Conservation (phyloP, 805 yeast species). For the Danielia oregonensis region DNA sequence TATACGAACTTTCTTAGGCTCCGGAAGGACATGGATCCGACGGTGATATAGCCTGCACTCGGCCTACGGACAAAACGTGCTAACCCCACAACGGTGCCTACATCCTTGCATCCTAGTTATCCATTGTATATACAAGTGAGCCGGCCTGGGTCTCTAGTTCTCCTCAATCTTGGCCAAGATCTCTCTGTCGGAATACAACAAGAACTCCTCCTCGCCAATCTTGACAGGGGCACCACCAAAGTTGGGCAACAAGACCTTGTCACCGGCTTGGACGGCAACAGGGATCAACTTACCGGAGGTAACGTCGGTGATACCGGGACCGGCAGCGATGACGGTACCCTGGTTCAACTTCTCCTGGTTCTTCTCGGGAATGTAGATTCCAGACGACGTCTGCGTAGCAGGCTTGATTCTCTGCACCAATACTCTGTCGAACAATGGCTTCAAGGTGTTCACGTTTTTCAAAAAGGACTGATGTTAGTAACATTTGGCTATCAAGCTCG, state of each 20-base stretch:
- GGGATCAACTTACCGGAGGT: slow-evolving; percentile 66
- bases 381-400: slow-evolving; percentile 85
- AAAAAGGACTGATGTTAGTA: slow-evolving; percentile 49
- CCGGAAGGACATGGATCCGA: no score
- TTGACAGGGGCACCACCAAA: slow-evolving; percentile 91
- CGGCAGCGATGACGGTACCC: slow-evolving; percentile 90
- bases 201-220: slow-evolving; percentile 77
- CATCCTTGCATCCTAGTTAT: no score
- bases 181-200: slow-evolving; percentile 89
- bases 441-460: slow-evolving; percentile 81
- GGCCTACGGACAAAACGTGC: no score
- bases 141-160: slow-evolving; percentile 26
- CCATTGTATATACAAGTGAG: slow-evolving; percentile 3
- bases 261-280: slow-evolving; percentile 83
- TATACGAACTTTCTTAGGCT: no score
- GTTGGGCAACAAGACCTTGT: slow-evolving; percentile 88
- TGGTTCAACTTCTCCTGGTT: slow-evolving; percentile 91
- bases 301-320: slow-evolving; percentile 83
- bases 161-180: slow-evolving; percentile 89
- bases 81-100: no score
- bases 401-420: slow-evolving; percentile 94
- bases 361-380: slow-evolving; percentile 92
- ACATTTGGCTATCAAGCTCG: slow-evolving; percentile 4
- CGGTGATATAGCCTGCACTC: no score
- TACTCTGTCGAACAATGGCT: slow-evolving; percentile 93